Conservation (phyloP, 352 stramenopile genomes). For the Thalassiosira hispida region DNA sequence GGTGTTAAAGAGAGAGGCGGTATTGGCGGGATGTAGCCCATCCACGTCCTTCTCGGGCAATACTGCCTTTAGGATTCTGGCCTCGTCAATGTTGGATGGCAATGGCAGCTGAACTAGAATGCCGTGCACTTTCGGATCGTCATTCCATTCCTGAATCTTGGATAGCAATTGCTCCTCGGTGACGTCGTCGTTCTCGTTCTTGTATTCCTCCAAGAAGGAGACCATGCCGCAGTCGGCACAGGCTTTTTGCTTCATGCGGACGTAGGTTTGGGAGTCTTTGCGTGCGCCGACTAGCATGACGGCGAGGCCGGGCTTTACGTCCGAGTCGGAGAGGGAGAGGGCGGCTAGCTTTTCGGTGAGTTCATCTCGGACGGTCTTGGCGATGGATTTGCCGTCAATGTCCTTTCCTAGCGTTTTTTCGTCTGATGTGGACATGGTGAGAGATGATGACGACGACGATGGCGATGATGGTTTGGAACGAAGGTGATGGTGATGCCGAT, state of each 20-base stretch:
- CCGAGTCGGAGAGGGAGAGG: constrained; percentile 14
- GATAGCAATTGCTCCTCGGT: constrained; percentile 66
- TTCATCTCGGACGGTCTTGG: constrained; percentile 87
- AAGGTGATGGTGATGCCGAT: too few relatives aligned
- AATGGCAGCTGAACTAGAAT: constrained; percentile 97
- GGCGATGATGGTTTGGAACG: too few relatives aligned
- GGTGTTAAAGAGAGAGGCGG: constrained; percentile 90
- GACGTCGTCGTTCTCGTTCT: constrained; percentile 47
- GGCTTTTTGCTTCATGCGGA: constrained; percentile 98
- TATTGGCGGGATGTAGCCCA: constrained; percentile 97
- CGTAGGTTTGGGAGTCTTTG: constrained; percentile 96
- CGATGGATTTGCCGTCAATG: constrained; percentile 89
- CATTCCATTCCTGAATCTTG: constrained; percentile 88
- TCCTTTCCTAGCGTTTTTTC: constrained; percentile 40
- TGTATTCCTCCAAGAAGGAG: constrained; percentile 85
- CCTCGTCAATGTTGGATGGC: constrained; percentile 92
- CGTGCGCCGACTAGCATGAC: constrained; percentile 96
- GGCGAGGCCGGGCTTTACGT: constrained; percentile 89
- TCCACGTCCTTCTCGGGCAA: constrained; percentile 95
- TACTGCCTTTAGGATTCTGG: constrained; percentile 92
- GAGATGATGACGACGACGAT: too few relatives aligned
- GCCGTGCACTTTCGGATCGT: constrained; percentile 90
- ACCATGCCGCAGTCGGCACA: constrained; percentile 93
- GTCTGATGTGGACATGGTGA: too few relatives aligned
- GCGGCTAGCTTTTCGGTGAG: constrained; percentile 85